Evolutionary conservation across 805 yeast species (phyloP).

Genomic region (Zygosaccharomyces lentus): DNA sequence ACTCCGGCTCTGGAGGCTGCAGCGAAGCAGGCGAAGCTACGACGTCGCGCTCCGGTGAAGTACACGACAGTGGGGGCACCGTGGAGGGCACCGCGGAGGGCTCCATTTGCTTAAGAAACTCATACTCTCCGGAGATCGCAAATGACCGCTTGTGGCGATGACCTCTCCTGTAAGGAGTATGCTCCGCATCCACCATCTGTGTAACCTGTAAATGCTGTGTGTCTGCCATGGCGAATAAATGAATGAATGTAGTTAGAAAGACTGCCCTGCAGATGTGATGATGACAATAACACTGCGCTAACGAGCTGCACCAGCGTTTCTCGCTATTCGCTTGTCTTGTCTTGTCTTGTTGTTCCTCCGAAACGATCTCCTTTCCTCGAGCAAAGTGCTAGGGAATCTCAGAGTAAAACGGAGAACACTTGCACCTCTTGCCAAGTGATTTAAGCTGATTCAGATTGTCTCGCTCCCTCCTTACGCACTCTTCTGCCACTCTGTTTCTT

Average conservation of each 20-base stretch:
- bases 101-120: conserved; percentile 35
- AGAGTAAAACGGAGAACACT: neutral
- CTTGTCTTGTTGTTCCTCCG: neutral
- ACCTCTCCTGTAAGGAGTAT: conserved; percentile 41
- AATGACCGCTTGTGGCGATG: conserved; percentile 85
- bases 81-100: conserved; percentile 19
- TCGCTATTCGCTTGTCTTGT: neutral
- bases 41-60: conserved; percentile 11
- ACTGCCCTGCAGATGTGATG: neutral
- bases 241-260: conserved; percentile 17
- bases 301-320: neutral
- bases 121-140: conserved; percentile 85
- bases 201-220: conserved; percentile 20
- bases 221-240: conserved; percentile 17
- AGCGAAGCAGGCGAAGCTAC: conserved; percentile 12
- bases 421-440: neutral
- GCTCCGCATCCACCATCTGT: conserved; percentile 11
- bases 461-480: neutral
- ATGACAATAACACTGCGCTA: neutral
- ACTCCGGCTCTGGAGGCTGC: neutral
- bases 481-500: neutral
- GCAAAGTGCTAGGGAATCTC: neutral
- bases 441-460: neutral
- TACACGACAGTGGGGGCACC: conserved; percentile 17
- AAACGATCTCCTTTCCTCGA: conserved; percentile 1